Conservation (phyloP, 805 yeast species). For the Saccharomyces jurei region DNA sequence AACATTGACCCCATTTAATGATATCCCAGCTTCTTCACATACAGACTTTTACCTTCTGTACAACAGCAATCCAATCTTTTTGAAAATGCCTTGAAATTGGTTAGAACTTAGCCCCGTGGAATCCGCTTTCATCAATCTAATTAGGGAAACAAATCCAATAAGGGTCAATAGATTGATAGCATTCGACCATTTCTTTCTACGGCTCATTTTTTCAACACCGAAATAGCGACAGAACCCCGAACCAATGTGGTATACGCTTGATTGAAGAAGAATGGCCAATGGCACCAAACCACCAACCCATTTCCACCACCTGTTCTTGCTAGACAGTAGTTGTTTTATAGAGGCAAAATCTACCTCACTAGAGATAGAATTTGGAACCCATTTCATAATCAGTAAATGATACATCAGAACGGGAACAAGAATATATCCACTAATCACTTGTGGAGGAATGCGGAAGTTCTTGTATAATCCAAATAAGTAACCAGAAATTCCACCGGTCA, state of each 20-base stretch:
- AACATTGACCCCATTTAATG: not conserved
- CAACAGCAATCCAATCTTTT: constrained; percentile 3
- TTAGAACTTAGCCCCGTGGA: constrained; percentile 4
- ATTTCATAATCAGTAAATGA: constrained; percentile 18
- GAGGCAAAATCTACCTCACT: constrained; percentile 16
- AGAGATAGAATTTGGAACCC: constrained; percentile 9
- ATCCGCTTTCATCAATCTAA: constrained; percentile 8
- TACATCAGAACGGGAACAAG: constrained; percentile 14
- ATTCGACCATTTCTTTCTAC: constrained; percentile 15
- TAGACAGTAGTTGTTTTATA: constrained; percentile 20
- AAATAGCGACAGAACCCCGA: constrained; percentile 21
- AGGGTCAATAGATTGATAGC: constrained; percentile 7
- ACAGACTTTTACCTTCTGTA: not conserved
- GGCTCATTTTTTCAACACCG: constrained; percentile 8
- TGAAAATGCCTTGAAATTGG: constrained; percentile 9
- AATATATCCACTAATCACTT: constrained; percentile 17
- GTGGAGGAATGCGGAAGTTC: constrained; percentile 15
- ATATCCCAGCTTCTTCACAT: not conserved
- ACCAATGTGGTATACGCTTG: constrained; percentile 20
- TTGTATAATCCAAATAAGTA: constrained; percentile 18
- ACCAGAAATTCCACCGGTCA: constrained; percentile 22
- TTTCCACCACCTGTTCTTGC: constrained; percentile 11
- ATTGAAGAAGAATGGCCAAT: constrained; percentile 11
- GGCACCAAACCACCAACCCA: constrained; percentile 20
- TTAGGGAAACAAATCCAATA: constrained; percentile 14